Conservation (phyloP, 2,329 filamentous ascomycete genomes). For the Chrysoporthe austroafricana region DNA sequence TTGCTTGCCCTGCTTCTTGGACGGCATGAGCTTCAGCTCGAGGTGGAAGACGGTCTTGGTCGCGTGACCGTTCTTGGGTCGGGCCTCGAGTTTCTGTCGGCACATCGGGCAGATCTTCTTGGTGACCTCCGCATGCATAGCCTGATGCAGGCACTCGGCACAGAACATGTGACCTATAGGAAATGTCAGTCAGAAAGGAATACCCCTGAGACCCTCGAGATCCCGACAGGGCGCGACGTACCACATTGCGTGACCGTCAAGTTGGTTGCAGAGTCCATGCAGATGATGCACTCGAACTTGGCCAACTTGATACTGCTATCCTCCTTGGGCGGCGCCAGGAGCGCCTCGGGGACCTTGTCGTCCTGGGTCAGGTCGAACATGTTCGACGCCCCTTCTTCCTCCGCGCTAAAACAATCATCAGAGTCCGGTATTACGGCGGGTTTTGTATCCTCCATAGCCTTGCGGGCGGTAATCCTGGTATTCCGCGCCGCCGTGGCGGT, state of each 20-base stretch:
- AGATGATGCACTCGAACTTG: conserved; percentile 68
- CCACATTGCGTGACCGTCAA: conserved; percentile 69
- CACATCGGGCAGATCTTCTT: conserved; percentile 67
- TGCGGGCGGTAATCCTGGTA: not conserved
- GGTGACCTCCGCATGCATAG: conserved; percentile 59
- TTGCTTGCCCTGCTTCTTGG: conserved; percentile 56
- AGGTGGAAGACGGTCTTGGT: conserved; percentile 59
- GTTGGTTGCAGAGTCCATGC: conserved; percentile 63
- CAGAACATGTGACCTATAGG: conserved; percentile 67
- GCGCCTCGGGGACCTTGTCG: conserved; percentile 46
- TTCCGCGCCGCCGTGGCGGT: conserved; percentile 9
- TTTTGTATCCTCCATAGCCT: not conserved
- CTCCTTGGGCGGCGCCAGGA: conserved; percentile 47
- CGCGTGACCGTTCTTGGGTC: conserved; percentile 37
- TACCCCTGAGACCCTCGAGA: too few relatives aligned
- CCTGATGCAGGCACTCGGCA: conserved; percentile 63
- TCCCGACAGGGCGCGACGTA: conserved; percentile 43
- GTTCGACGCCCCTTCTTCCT: conserved; percentile 36
- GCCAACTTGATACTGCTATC: conserved; percentile 57
- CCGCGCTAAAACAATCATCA: conserved; percentile 33
- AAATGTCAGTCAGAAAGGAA: not conserved
- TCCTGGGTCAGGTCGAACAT: conserved; percentile 49
- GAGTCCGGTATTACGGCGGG: conserved; percentile 13
- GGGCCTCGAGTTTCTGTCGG: conserved; percentile 58
- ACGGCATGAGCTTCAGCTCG: conserved; percentile 65